A percentile compares a stretch with the other conserved stretches of the same genome.
Evolutionary conservation across 108 stramenopile species (phyloP).

Genomic region (Nitzschia sp.): DNA sequence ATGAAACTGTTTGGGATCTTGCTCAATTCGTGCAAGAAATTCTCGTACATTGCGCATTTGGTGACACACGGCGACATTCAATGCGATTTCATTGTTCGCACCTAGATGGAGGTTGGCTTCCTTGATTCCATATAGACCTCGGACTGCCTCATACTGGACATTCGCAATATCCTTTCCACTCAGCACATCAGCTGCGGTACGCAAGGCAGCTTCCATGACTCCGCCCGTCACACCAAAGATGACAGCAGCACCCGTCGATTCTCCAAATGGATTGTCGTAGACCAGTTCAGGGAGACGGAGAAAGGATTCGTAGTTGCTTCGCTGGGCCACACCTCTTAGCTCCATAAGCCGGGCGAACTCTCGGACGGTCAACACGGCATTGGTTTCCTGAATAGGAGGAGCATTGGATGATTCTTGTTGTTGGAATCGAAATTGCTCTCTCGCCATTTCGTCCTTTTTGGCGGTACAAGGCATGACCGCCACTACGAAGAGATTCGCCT

Average conservation of each 20-base stretch:
- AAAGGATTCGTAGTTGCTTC: slow-evolving; percentile 13
- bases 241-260: slow-evolving; percentile 50
- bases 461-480: slow-evolving; percentile 57
- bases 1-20: slow-evolving; percentile 33
- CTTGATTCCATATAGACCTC: slow-evolving; percentile 43
- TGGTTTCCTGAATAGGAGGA: slow-evolving; percentile 28
- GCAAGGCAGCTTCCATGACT: slow-evolving; percentile 60
- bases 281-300: slow-evolving; percentile 25
- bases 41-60: slow-evolving; percentile 47
- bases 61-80: slow-evolving; percentile 41
- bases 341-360: slow-evolving; percentile 41
- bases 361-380: slow-evolving; percentile 51
- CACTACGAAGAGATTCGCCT: slow-evolving; percentile 31
- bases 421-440: slow-evolving; percentile 19
- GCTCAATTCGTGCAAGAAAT: slow-evolving; percentile 32
- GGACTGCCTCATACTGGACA: slow-evolving; percentile 27
- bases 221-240: slow-evolving; percentile 61
- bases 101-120: slow-evolving; percentile 33
- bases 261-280: slow-evolving; percentile 52
- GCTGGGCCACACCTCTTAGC: slow-evolving; percentile 5
- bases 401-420: slow-evolving; percentile 12
- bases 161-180: slow-evolving; percentile 22
- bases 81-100: slow-evolving; percentile 5
- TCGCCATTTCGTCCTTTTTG: slow-evolving; percentile 54
- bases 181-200: slow-evolving; percentile 50